Evolutionary conservation across 2,329 filamentous ascomycete species (phyloP).

Genomic region (Knufia fluminis): DNA sequence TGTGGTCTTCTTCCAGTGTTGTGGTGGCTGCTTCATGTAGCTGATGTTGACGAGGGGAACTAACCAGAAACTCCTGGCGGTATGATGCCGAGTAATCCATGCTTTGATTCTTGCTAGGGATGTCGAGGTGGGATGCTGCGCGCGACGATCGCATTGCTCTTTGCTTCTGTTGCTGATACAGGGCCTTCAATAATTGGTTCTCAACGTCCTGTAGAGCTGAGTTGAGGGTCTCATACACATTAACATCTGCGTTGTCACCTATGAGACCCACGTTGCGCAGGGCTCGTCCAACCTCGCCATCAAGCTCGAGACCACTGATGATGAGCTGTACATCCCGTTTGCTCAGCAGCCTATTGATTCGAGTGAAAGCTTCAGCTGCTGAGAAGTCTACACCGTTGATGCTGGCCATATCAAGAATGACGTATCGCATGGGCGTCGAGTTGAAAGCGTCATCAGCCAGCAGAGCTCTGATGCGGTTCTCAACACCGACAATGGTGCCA

Average conservation of each 20-base stretch:
- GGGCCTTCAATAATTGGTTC: conserved; percentile 77
- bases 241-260: conserved; percentile 61
- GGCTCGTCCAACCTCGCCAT: conserved; percentile 65
- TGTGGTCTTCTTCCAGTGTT: conserved; percentile 57
- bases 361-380: conserved; percentile 86
- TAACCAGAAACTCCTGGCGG: conserved; percentile 46
- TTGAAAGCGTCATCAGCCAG: conserved; percentile 75
- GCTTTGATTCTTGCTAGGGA: conserved; percentile 15
- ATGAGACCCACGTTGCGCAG: conserved; percentile 78
- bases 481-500: conserved; percentile 90
- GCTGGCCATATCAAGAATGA: conserved; percentile 79
- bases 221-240: conserved; percentile 81
- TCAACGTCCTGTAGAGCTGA: conserved; percentile 90
- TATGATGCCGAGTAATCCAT: conserved; percentile 20
- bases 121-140: conserved; percentile 17
- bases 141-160: conserved; percentile 22
- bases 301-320: conserved; percentile 70
- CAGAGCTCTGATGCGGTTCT: conserved; percentile 72
- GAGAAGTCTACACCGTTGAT: conserved; percentile 94
- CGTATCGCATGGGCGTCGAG: conserved; percentile 71
- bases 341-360: conserved; percentile 74
- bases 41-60: conserved; percentile 71
- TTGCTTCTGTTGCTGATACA: conserved; percentile 60
- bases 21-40: conserved; percentile 69
- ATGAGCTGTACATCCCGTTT: conserved; percentile 71